Evolutionary conservation across 805 yeast species (phyloP), one percentile per base, ranked within the genome.

Genomic region (Candida ulmi): DNA sequence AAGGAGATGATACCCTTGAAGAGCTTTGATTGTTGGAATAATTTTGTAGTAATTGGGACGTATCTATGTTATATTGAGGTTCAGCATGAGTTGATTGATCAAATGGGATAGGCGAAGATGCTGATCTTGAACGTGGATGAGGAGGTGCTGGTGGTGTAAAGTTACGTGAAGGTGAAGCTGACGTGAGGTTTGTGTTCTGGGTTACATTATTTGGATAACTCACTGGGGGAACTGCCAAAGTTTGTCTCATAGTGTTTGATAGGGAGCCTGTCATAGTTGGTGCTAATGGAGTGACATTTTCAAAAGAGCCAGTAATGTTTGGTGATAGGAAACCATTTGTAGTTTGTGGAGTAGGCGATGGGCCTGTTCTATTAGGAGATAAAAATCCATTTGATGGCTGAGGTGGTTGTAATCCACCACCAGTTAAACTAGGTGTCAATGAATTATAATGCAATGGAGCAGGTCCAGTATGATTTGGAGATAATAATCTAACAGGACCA

Each of bases 201-300:
- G 29, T 35, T 41, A 25, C 11, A 39, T 43, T 27, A 4, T 24
- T 16, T 24, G 23, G 25, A 9, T 16, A 23, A 24, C 30, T 26
- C 29, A 12, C 21, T 9, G n/a, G 19, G 3, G 28, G 34, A n/a
- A 33, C 13, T 24, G 30, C 17, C n/a, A 11, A 30, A 7, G 21
- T 11, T 25, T 38, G 37, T 34, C 43, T 41, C 50, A 45, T 41
- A 11, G 48, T 33, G 11, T 33, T 21, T 23, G 67, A 63, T 2
- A 67, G 66, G 8, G 71, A 65, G 0, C 71, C 71, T 1, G 72
- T 66, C 36, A 65, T 61, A 24, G 69, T 52, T 4, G 71, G 71
- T 35, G 52, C 54, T 38, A 65, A 41, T 5, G 62, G 60, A 46
- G n/a, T 47, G 42, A 8, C 15, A 16, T 27, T 23, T 23, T 36